These are phyloP conservation scores for Mycena rosella DNA, from an alignment of 768 basidiomycete species.

Conservation along the genomic window DNA sequence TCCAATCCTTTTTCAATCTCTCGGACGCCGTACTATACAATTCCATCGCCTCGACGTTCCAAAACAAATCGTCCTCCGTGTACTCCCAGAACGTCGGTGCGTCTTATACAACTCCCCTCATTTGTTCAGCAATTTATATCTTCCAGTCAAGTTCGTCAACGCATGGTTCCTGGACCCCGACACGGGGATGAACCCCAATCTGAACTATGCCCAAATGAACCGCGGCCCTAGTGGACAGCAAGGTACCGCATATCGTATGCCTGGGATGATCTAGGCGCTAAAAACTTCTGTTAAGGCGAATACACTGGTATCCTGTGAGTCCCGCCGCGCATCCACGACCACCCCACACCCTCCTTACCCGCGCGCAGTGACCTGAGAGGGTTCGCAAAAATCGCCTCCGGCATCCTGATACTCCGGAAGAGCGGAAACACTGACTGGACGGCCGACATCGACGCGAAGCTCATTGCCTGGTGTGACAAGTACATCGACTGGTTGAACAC, in stretches of 20 bases:
- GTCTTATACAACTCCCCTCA: conserved; percentile 17
- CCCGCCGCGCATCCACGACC: neutral
- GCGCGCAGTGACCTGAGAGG: conserved; percentile 64
- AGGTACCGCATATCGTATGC: conserved; percentile 44
- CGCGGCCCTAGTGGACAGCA: conserved; percentile 54
- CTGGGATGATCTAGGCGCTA: neutral
- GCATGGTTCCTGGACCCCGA: conserved; percentile 71
- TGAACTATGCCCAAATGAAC: conserved; percentile 68
- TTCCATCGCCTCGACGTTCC: conserved; percentile 65
- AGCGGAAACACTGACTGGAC: conserved; percentile 67
- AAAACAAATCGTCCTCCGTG: conserved; percentile 47
- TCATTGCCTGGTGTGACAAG: conserved; percentile 63
- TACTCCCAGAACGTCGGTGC: conserved; percentile 59
- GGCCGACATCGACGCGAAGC: conserved; percentile 58
- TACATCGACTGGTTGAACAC: conserved; percentile 71
- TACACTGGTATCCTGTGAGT: conserved; percentile 67
- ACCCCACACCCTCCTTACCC: neutral
- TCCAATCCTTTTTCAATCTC: conserved; percentile 67
- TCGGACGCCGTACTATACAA: conserved; percentile 74
- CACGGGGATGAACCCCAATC: conserved; percentile 74
- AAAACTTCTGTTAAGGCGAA: neutral
- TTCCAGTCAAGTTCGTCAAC: conserved; percentile 58
- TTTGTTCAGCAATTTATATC: neutral
- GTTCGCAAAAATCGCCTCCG: conserved; percentile 68
- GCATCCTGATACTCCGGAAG: conserved; percentile 65